These are phyloP conservation scores for Malassezia brasiliensis DNA, from an alignment of 1,284 basidiomycete genomes.

Conservation along the genomic window DNA sequence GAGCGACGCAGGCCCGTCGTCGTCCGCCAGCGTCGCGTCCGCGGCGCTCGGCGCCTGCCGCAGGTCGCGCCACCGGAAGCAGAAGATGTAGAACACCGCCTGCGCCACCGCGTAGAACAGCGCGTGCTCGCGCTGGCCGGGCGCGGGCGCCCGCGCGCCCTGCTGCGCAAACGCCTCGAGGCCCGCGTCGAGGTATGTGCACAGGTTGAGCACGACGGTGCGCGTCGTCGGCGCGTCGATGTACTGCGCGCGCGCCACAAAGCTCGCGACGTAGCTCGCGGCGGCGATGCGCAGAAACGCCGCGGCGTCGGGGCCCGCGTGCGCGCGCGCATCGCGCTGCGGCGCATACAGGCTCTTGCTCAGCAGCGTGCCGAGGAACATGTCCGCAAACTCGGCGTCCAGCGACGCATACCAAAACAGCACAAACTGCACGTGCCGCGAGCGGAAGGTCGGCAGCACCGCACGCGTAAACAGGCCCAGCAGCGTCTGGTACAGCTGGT, in stretches of 20 bases:
- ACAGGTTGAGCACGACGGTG: conserved; percentile 69
- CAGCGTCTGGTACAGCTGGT: conserved; percentile 63
- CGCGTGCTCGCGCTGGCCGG: conserved; percentile 32
- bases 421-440: conserved; percentile 92
- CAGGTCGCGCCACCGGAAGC: conserved; percentile 89
- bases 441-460: conserved; percentile 89
- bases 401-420: conserved; percentile 90
- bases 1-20: conserved; percentile 9
- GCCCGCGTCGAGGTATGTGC: conserved; percentile 67
- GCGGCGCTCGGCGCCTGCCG: conserved; percentile 21
- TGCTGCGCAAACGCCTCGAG: conserved; percentile 49
- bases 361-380: conserved; percentile 85
- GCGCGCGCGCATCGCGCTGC: conserved; percentile 54
- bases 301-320: conserved; percentile 19
- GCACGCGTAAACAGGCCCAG: conserved; percentile 84
- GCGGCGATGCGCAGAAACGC: conserved; percentile 40
- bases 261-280: conserved; percentile 57
- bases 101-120: conserved; percentile 87
- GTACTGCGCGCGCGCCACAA: conserved; percentile 81
- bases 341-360: conserved; percentile 65
- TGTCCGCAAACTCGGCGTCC: conserved; percentile 75
- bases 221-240: conserved; percentile 68
- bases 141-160: conserved; percentile 20
- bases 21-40: neutral
- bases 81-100: conserved; percentile 91